These are phyloP conservation scores for Pyrenopolyporus hunteri DNA, from an alignment of 495 filamentous ascomycete species.

Conservation along the genomic window DNA sequence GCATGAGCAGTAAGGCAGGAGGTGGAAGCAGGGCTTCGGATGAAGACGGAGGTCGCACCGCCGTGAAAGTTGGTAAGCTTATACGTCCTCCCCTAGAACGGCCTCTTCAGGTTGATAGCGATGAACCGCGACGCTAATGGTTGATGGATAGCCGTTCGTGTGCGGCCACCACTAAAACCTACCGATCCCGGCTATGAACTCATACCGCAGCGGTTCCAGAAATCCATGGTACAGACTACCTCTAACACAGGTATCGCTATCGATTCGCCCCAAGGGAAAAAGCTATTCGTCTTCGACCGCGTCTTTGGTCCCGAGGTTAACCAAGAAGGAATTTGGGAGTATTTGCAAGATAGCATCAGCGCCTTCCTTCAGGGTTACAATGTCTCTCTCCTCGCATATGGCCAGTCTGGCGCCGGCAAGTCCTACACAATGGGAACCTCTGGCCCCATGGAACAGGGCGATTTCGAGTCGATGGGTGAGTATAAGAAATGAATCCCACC, in stretches of 20 bases:
- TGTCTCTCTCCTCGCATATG: conserved; percentile 96
- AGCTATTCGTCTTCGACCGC: conserved; percentile 93
- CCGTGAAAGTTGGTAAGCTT: conserved; percentile 98
- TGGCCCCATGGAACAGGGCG: conserved; percentile 80
- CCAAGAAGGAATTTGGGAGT: conserved; percentile 95
- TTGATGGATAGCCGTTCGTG: conserved; percentile 75
- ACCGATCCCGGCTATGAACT: conserved; percentile 91
- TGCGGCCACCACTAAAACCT: conserved; percentile 84
- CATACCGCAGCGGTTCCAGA: conserved; percentile 93
- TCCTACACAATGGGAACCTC: conserved; percentile 99
- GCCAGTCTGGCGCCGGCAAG: conserved; percentile 99
- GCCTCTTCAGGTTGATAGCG: conserved; percentile 8
- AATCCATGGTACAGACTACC: conserved; percentile 88
- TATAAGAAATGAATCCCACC: conserved; percentile 3
- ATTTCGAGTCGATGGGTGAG: conserved; percentile 80
- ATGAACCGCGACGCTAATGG: conserved; percentile 31
- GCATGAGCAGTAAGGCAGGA: conserved; percentile 78
- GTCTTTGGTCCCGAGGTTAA: conserved; percentile 85
- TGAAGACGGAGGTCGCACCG: conserved; percentile 84
- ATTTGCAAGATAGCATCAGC: conserved; percentile 85
- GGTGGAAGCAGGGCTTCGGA: conserved; percentile 88
- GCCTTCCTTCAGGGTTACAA: conserved; percentile 98
- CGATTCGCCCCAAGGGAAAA: conserved; percentile 88
- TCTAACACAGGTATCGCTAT: conserved; percentile 83
- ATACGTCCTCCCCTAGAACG: neutral